Base-by-base conservation (phyloP, 306 rosid genomes). In the Ziziphus jujuba region DNA sequence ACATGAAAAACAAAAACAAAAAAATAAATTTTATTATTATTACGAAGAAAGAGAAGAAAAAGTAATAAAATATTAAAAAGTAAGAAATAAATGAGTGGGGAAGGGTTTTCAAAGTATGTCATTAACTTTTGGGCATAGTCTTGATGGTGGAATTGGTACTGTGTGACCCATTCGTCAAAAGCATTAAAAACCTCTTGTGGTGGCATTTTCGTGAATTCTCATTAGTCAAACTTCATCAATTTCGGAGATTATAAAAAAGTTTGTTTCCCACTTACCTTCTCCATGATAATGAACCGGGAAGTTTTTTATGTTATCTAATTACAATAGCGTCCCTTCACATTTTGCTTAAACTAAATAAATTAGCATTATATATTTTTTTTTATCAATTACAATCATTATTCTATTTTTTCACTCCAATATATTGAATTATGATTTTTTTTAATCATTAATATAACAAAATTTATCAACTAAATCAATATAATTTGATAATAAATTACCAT, bases 191-290 rank as follows among this genome's bases (percentile, higher is more conserved):
- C 35, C 67, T 23, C 51, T 56, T 9, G 15, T 2, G 31, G 63
- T 78, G 80, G 63, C 77, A 70, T 55, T 73, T 59, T 66, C 49
- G 81, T 54, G 3, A 72, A 47, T 75, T 63, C 17, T 2, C 23
- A 47, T 8, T 53, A 65, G 79, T 80, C 80, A 79, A 82, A 85
- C 79, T 71, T 84, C 87, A 84, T 81, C 83, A 58, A 72, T 73
- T 79, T 85, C 61, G 82, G 87, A 77, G 82, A 79, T 83, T 77
- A 51, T 22, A 20, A 36, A 9, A n/a, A 79, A 84, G 79, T 9
- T 74, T 82, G 90, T 72, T 78, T 82, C 87, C 92, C 90, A 82
- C 89, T 84, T 66, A 55, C 64, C 61, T 60, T 73, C 65, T 63
- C 80, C 76, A 59, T 56, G 59, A 80, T 75, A 69, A 72, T 63